Percentiles rank a stretch among this genome's conserved stretches.
Evolutionary conservation across 2,329 filamentous ascomycete genomes (phyloP).

Genomic region (Alternaria gaisen): DNA sequence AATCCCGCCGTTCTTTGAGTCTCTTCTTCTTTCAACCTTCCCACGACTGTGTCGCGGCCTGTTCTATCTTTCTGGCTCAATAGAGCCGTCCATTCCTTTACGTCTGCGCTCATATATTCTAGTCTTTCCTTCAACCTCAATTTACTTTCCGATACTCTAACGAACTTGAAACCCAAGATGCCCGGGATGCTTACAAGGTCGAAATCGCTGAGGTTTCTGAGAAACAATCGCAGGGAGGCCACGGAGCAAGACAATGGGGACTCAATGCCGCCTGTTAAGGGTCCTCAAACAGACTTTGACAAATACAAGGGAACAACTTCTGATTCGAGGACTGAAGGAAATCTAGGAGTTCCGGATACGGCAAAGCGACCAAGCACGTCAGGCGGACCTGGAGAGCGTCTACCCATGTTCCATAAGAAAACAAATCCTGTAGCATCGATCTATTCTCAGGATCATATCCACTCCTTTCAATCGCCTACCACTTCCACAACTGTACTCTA

Average conservation of each 20-base stretch:
- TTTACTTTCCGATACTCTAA: conserved; percentile 45
- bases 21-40: conserved; percentile 31
- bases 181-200: conserved; percentile 50
- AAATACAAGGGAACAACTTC: conserved; percentile 45
- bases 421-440: conserved; percentile 36
- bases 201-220: conserved; percentile 49
- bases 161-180: conserved; percentile 48
- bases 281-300: conserved; percentile 38
- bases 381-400: conserved; percentile 44
- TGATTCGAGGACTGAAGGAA: conserved; percentile 34
- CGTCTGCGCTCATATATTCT: conserved; percentile 22
- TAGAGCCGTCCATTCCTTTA: conserved; percentile 54
- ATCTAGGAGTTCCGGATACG: conserved; percentile 42
- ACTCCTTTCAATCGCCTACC: conserved; percentile 39
- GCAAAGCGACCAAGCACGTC: conserved; percentile 47
- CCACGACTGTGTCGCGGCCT: conserved; percentile 29
- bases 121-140: conserved; percentile 32
- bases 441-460: conserved; percentile 36
- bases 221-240: conserved; percentile 41
- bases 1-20: conserved; percentile 28
- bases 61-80: conserved; percentile 43
- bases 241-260: conserved; percentile 38
- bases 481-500: conserved; percentile 44
- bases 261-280: conserved; percentile 35
- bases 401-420: conserved; percentile 49